Conservation (phyloP, 2,329 filamentous ascomycete genomes). For the Rhynchosporium secalis region DNA sequence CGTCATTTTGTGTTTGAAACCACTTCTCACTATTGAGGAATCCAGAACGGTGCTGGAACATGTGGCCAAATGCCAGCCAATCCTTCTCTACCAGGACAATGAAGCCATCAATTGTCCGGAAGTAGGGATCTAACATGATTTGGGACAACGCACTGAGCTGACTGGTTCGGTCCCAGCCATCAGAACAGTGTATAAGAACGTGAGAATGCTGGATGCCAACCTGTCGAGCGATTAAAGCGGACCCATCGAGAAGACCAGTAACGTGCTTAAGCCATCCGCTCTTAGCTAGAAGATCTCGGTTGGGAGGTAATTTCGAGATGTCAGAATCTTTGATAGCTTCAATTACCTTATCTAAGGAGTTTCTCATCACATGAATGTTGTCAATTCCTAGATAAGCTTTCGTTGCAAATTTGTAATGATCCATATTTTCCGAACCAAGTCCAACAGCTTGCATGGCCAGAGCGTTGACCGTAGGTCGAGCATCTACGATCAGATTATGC, state of each 20-base stretch:
- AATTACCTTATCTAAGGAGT: constrained; percentile 82
- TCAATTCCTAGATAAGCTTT: constrained; percentile 95
- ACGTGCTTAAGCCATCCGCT: constrained; percentile 95
- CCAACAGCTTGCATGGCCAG: constrained; percentile 92
- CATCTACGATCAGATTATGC: constrained; percentile 92
- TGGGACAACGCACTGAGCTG: constrained; percentile 91
- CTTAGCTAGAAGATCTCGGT: constrained; percentile 74
- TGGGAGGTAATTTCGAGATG: constrained; percentile 78
- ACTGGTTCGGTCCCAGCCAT: constrained; percentile 97
- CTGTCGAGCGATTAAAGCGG: constrained; percentile 79
- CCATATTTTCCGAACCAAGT: constrained; percentile 95
- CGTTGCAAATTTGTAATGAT: constrained; percentile 88
- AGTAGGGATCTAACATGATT: constrained; percentile 93
- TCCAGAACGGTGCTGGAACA: constrained; percentile 92
- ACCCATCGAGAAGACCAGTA: constrained; percentile 77
- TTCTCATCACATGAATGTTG: constrained; percentile 98
- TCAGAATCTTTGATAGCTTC: constrained; percentile 93
- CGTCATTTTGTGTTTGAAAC: constrained; percentile 86
- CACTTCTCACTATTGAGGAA: constrained; percentile 88
- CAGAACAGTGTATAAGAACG: constrained; percentile 94
- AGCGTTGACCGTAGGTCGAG: constrained; percentile 89
- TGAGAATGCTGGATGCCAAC: constrained; percentile 92
- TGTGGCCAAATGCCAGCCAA: constrained; percentile 96
- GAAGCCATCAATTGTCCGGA: constrained; percentile 90
- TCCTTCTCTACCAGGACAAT: constrained; percentile 95